A percentile compares a stretch with the other conserved stretches of the same genome.
These are phyloP conservation scores for Penicillium sp. DNA, from an alignment of 2,329 filamentous ascomycete species.

Conservation along the genomic window DNA sequence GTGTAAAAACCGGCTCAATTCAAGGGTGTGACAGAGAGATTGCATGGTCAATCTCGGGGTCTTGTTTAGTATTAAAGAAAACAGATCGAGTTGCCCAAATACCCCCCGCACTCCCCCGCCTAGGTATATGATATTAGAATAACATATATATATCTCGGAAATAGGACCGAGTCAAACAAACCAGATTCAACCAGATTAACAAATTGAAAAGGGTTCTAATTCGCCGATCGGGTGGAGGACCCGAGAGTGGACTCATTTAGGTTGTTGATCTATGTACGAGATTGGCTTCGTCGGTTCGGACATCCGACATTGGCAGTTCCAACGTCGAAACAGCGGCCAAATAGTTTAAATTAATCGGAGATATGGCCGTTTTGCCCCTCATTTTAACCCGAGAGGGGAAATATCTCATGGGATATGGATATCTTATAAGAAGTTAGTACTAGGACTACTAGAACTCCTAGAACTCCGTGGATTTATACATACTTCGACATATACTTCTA, in stretches of 20 bases:
- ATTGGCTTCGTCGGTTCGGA: constrained; percentile 1
- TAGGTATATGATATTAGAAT: too few species aligned
- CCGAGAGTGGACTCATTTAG: not conserved
- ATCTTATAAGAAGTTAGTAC: not conserved
- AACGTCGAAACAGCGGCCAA: constrained; percentile 1
- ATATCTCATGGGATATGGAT: not conserved
- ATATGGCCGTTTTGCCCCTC: constrained; percentile 10
- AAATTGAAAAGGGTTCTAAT: not conserved
- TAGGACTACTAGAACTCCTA: not conserved
- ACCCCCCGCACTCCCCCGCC: not conserved
- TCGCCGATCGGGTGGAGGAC: not conserved
- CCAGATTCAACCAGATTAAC: not conserved
- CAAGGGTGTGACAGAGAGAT: not conserved
- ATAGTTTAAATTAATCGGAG: not conserved
- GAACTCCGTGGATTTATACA: too few species aligned
- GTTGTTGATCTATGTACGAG: not conserved
- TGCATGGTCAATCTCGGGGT: not conserved
- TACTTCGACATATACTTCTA: not conserved
- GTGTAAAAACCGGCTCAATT: not conserved
- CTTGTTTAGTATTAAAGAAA: not conserved
- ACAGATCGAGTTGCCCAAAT: not conserved
- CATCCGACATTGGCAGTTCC: not conserved
- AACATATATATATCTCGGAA: not conserved
- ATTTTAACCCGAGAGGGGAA: not conserved
- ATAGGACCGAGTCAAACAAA: not conserved